These are phyloP conservation scores for Gynostemma pentaphyllum DNA, from an alignment of 306 rosid genomes.

Conservation along the genomic window DNA sequence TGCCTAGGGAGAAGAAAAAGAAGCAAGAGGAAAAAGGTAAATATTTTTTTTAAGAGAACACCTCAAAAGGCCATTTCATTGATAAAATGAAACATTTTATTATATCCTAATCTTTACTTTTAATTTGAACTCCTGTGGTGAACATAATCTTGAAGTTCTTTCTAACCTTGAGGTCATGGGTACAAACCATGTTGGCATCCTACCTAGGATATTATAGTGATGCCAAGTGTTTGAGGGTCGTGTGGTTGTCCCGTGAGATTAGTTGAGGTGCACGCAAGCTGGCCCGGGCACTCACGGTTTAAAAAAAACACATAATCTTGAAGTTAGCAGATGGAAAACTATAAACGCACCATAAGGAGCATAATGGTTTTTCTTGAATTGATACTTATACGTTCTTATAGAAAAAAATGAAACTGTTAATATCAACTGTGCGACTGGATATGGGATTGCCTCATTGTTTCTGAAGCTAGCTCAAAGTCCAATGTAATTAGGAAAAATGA, in stretches of 20 bases:
- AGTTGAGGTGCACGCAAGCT: too few relatives aligned
- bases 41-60: too few relatives aligned
- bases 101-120: neutral
- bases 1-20: constrained; percentile 95
- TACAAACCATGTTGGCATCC: too few relatives aligned
- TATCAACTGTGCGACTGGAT: neutral
- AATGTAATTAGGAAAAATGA: neutral
- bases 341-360: neutral
- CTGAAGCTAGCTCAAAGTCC: neutral
- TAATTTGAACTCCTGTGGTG: neutral
- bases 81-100: neutral
- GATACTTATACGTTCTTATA: neutral
- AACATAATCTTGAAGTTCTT: neutral
- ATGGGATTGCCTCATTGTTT: neutral
- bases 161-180: too few relatives aligned
- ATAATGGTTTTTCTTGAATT: neutral
- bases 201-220: too few relatives aligned
- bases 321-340: neutral
- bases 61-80: too few relatives aligned
- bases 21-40: constrained; percentile 96
- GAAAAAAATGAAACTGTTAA: neutral
- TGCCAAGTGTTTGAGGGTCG: too few relatives aligned
- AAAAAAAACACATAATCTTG: neutral
- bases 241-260: too few relatives aligned
- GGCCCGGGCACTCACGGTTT: too few relatives aligned